phyloP scores from a whole-genome alignment of 305 asterid species.

The Lippia alba region DNA sequence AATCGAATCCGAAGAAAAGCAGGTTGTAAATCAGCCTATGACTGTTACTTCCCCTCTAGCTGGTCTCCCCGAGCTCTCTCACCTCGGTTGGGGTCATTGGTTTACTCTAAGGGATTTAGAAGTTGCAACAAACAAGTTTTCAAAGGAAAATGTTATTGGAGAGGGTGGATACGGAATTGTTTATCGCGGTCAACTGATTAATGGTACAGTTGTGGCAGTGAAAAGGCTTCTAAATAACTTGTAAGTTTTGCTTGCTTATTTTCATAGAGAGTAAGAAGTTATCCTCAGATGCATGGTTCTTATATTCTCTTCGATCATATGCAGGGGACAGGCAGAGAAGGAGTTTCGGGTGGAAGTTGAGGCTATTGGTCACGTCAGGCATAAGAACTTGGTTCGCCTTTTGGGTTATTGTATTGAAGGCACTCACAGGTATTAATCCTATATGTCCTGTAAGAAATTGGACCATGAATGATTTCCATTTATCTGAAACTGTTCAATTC shows the following conservation, averaged over 20 bases:
- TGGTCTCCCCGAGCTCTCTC: constrained; percentile 74
- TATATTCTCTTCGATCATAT: constrained; percentile 12
- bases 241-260: constrained; percentile 45
- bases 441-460: neutral
- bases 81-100: constrained; percentile 90
- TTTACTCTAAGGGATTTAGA: constrained; percentile 79
- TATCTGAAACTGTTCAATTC: constrained; percentile 16
- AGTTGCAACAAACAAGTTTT: constrained; percentile 58
- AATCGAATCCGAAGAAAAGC: constrained; percentile 47
- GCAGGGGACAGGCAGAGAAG: constrained; percentile 85
- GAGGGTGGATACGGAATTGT: constrained; percentile 90
- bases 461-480: constrained; percentile 1
- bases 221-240: constrained; percentile 72
- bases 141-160: constrained; percentile 71
- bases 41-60: constrained; percentile 55
- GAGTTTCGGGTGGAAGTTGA: constrained; percentile 90
- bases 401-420: constrained; percentile 88
- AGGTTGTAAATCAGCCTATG: constrained; percentile 28
- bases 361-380: constrained; percentile 86
- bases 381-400: constrained; percentile 80
- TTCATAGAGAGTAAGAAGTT: neutral
- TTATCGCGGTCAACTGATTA: constrained; percentile 61
- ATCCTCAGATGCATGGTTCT: neutral
- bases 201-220: constrained; percentile 71
- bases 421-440: constrained; percentile 62